Evolutionary conservation across 2,329 filamentous ascomycete species (phyloP).

Genomic region (Clonostachys chloroleuca): DNA sequence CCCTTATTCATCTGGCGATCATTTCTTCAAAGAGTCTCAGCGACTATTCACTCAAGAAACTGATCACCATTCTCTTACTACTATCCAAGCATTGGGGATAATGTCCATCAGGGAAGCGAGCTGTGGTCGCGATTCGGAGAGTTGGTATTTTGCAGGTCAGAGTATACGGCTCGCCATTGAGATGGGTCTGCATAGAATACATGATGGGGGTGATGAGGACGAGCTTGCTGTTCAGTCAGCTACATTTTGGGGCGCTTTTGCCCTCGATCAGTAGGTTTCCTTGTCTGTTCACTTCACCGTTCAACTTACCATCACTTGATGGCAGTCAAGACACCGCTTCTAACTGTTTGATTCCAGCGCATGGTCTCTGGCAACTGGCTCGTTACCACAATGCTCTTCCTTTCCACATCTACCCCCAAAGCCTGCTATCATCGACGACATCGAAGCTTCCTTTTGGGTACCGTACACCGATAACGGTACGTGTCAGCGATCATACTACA

Average conservation of each 20-base stretch:
- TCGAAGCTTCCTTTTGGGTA: constrained; percentile 56
- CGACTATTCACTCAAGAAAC: constrained; percentile 53
- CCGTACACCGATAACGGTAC: constrained; percentile 55
- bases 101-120: constrained; percentile 75
- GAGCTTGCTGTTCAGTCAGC: constrained; percentile 54
- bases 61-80: constrained; percentile 61
- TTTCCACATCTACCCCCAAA: constrained; percentile 54
- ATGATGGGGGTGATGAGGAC: constrained; percentile 44
- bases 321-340: not conserved
- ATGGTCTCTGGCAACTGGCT: constrained; percentile 61
- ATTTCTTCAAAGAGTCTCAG: constrained; percentile 69
- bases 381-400: constrained; percentile 54
- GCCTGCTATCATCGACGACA: constrained; percentile 53
- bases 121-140: constrained; percentile 66
- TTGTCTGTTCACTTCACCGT: not conserved
- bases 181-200: constrained; percentile 60
- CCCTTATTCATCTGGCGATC: constrained; percentile 62
- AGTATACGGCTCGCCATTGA: constrained; percentile 69
- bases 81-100: constrained; percentile 69
- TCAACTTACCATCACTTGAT: not conserved
- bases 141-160: constrained; percentile 69
- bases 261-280: constrained; percentile 56
- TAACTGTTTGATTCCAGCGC: constrained; percentile 33
- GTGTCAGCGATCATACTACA: constrained; percentile 8
- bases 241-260: constrained; percentile 60